Evolutionary conservation across 2,329 filamentous ascomycete genomes (phyloP).

Genomic region (Xylariales sp.): DNA sequence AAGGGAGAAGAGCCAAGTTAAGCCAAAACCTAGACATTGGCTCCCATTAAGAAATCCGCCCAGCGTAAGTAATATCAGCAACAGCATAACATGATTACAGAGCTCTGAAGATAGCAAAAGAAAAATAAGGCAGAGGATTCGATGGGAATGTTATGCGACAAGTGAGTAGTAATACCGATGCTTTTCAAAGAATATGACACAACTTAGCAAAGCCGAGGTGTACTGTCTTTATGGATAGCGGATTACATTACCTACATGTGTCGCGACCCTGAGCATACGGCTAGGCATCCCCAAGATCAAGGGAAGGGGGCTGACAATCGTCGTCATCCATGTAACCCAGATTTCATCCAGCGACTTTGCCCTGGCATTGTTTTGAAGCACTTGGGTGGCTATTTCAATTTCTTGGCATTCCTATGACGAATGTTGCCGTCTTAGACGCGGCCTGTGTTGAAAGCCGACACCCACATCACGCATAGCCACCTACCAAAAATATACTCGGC

Average conservation of each 20-base stretch:
- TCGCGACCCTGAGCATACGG: constrained; percentile 11
- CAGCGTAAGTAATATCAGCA: constrained; percentile 5
- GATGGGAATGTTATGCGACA: constrained; percentile 19
- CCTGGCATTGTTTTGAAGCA: constrained; percentile 22
- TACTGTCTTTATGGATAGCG: not conserved
- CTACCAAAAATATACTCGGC: constrained; percentile 37
- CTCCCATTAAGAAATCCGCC: not conserved
- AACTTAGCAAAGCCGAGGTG: constrained; percentile 12
- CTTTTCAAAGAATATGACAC: constrained; percentile 18
- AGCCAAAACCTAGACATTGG: not conserved
- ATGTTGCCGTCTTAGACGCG: constrained; percentile 30
- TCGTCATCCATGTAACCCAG: constrained; percentile 33
- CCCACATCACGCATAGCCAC: constrained; percentile 31
- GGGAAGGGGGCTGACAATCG: constrained; percentile 18
- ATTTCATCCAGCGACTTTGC: constrained; percentile 13
- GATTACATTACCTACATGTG: not conserved
- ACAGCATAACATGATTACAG: constrained; percentile 1
- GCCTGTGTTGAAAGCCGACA: constrained; percentile 15
- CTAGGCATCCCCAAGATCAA: constrained; percentile 2
- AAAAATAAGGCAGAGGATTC: constrained; percentile 30
- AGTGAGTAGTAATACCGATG: not conserved
- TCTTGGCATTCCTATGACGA: constrained; percentile 37
- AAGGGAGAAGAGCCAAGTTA: not conserved
- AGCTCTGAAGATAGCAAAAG: constrained; percentile 11
- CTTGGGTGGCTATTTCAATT: constrained; percentile 27